Evolutionary conservation across 371 early-diverging fungal genomes (phyloP).

Genomic region (Phascolomyces articulosus): DNA sequence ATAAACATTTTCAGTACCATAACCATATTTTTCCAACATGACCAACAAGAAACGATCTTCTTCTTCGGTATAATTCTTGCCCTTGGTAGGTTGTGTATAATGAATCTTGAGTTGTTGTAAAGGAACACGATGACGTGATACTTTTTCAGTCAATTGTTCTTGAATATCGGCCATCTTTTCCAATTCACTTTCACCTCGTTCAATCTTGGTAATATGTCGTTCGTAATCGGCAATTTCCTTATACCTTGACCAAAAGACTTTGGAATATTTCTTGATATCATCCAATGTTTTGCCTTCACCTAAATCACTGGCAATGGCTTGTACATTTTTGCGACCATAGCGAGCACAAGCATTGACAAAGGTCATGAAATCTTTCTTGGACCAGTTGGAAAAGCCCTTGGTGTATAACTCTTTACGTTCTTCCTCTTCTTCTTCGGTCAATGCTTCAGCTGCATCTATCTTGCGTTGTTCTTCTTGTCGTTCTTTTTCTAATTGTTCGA

Average conservation of each 20-base stretch:
- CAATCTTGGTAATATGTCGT: slow-evolving; percentile 84
- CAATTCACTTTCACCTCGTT: slow-evolving; percentile 86
- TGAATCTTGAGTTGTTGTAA: slow-evolving; percentile 86
- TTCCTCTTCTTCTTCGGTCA: slow-evolving; percentile 87
- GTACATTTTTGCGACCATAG: slow-evolving; percentile 81
- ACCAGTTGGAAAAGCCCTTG: slow-evolving; percentile 94
- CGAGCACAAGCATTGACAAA: slow-evolving; percentile 92
- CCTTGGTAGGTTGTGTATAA: slow-evolving; percentile 79
- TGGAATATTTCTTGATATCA: slow-evolving; percentile 83
- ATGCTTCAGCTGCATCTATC: slow-evolving; percentile 86
- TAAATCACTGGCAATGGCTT: slow-evolving; percentile 79
- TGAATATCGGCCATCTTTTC: slow-evolving; percentile 82
- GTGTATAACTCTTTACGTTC: slow-evolving; percentile 80
- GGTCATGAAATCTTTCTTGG: slow-evolving; percentile 88
- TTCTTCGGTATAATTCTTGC: slow-evolving; percentile 93
- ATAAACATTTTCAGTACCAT: slow-evolving; percentile 90
- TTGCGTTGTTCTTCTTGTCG: slow-evolving; percentile 79
- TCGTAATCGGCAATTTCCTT: slow-evolving; percentile 84
- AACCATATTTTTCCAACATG: slow-evolving; percentile 86
- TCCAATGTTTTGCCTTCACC: slow-evolving; percentile 85
- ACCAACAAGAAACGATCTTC: slow-evolving; percentile 97
- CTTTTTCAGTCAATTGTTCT: slow-evolving; percentile 73
- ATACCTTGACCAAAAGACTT: slow-evolving; percentile 88
- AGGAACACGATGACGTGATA: slow-evolving; percentile 75
- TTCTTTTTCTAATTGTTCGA: slow-evolving; percentile 64